A percentile compares a stretch with the other conserved stretches of the same genome.
phyloP scores from a whole-genome alignment of 345 rosid species.

The Aquilaria yunnanensis region DNA sequence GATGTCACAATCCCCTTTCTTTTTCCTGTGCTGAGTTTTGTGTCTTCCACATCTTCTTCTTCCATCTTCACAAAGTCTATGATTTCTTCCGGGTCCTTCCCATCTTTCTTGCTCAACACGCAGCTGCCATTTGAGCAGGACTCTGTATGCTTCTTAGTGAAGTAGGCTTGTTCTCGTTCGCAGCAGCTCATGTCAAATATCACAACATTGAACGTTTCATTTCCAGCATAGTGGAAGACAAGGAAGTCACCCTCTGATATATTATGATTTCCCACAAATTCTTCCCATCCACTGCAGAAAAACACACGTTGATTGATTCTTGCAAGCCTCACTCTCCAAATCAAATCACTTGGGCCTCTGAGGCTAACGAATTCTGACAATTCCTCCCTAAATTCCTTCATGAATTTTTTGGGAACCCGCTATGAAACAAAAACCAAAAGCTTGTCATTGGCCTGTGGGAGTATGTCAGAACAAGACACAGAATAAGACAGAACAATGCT shows the following conservation, averaged over 20 bases:
- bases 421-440: neutral
- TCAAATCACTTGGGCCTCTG: conserved; percentile 10
- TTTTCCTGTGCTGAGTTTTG: neutral
- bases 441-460: too few relatives aligned
- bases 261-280: neutral
- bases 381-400: neutral
- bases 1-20: neutral
- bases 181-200: neutral
- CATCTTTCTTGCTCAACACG: neutral
- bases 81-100: too few relatives aligned
- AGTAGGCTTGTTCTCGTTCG: conserved; percentile 7
- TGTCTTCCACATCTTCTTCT: neutral
- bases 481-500: too few relatives aligned
- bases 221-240: conserved; percentile 6
- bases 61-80: neutral
- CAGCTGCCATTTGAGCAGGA: neutral
- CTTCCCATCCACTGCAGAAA: neutral
- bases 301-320: neutral
- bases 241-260: neutral
- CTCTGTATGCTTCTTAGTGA: neutral
- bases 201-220: conserved; percentile 1
- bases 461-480: too few relatives aligned
- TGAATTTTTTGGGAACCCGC: neutral
- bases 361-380: conserved; percentile 6
- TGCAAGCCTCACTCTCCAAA: neutral